Percentiles rank a stretch among this genome's conserved stretches.
phyloP scores from a whole-genome alignment of 2,329 filamentous ascomycete genomes.

The Zymoseptoria tritici region DNA sequence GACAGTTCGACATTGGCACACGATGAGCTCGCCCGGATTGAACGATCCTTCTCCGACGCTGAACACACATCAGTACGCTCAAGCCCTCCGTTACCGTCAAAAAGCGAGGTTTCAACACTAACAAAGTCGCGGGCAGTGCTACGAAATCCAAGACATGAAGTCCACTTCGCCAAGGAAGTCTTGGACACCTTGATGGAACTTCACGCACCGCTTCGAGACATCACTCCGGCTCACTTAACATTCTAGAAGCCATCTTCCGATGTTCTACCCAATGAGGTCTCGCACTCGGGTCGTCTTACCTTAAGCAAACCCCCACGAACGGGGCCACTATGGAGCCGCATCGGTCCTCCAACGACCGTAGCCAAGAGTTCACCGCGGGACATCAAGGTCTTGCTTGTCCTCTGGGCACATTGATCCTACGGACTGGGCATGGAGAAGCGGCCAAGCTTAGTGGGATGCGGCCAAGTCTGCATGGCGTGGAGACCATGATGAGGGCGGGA shows the following conservation, averaged over 20 bases:
- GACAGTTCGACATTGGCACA: too few species aligned
- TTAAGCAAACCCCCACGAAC: background rate
- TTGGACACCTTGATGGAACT: background rate
- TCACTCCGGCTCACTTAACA: background rate
- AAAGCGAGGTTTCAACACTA: background rate
- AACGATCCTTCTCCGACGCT: background rate
- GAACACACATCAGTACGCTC: too few species aligned
- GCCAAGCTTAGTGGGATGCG: background rate
- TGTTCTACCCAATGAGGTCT: background rate
- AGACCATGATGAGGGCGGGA: conserved; percentile 3
- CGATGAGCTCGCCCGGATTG: too few species aligned
- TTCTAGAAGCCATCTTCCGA: background rate
- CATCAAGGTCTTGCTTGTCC: background rate
- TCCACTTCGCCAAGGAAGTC: background rate
- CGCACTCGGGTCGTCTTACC: background rate
- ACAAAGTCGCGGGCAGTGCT: background rate
- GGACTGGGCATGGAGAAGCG: background rate
- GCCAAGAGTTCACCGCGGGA: background rate
- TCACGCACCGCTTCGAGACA: background rate
- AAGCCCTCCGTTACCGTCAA: background rate
- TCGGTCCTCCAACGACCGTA: background rate
- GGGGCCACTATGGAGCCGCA: background rate
- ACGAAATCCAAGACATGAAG: background rate
- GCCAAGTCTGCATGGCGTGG: background rate
- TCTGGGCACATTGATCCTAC: background rate